Conservation (phyloP, 805 yeast species). For the Hanseniaspora meyeri region DNA sequence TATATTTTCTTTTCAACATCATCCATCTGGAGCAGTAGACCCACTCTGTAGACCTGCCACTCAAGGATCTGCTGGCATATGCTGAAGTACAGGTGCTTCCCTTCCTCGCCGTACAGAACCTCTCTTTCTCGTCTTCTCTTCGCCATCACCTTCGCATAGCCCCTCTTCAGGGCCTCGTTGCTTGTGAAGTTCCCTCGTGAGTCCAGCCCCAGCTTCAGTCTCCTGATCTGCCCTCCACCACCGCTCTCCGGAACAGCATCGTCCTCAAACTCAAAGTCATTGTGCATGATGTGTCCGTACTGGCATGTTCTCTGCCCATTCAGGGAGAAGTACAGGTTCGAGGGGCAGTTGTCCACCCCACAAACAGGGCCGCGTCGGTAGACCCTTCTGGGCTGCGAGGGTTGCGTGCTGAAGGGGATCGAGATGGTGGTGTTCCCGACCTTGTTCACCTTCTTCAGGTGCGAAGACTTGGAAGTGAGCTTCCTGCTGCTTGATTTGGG, state of each 20-base stretch:
- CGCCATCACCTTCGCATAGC: constrained; percentile 15
- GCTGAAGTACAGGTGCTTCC: constrained; percentile 33
- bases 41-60: constrained; percentile 27
- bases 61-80: constrained; percentile 42
- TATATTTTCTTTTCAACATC: background rate
- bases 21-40: constrained; percentile 10
- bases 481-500: background rate
- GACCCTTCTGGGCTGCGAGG: constrained; percentile 20
- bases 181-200: constrained; percentile 31
- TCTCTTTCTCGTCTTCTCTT: constrained; percentile 12
- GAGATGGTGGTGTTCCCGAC: background rate
- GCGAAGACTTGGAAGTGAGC: background rate
- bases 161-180: constrained; percentile 18
- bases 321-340: constrained; percentile 54
- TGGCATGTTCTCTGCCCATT: constrained; percentile 80
- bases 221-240: constrained; percentile 30
- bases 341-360: constrained; percentile 82
- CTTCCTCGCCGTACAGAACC: constrained; percentile 38
- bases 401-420: background rate
- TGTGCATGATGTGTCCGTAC: constrained; percentile 79
- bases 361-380: constrained; percentile 71
- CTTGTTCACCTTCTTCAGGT: background rate
- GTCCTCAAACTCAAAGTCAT: constrained; percentile 65
- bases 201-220: constrained; percentile 30
- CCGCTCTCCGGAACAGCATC: constrained; percentile 40